Conservation (phyloP, 345 rosid genomes). For the Corymbia maculata region DNA sequence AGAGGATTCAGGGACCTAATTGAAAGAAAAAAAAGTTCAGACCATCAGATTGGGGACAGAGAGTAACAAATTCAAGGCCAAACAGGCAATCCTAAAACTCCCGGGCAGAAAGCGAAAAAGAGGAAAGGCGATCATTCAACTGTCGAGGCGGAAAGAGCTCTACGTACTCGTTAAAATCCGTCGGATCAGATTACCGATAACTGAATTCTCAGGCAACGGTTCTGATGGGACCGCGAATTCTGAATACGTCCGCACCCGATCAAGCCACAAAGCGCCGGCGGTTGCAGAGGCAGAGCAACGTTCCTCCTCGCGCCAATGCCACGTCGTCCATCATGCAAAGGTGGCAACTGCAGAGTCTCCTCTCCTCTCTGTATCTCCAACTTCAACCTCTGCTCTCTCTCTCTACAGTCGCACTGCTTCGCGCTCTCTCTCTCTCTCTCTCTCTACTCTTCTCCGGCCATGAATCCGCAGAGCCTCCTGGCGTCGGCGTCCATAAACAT, state of each 20-base stretch:
- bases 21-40: neutral
- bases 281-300: neutral
- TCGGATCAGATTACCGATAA: neutral
- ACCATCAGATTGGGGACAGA: neutral
- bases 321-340: neutral
- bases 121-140: neutral
- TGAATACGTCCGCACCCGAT: neutral
- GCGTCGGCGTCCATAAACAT: conserved; percentile 82
- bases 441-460: neutral
- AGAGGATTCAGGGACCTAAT: neutral
- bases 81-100: neutral
- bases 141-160: neutral
- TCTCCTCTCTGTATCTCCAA: neutral
- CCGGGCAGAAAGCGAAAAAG: neutral
- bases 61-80: neutral
- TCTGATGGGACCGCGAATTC: neutral
- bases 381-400: neutral
- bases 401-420: neutral
- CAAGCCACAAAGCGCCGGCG: neutral
- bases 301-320: neutral
- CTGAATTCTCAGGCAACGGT: neutral
- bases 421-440: neutral
- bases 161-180: neutral
- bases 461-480: conserved; percentile 59
- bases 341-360: neutral